Evolutionary conservation across 192 early-diverging fungal species (phyloP), one percentile per base, ranked within the genome.

Genomic region (Pilobolus umbonatus): DNA sequence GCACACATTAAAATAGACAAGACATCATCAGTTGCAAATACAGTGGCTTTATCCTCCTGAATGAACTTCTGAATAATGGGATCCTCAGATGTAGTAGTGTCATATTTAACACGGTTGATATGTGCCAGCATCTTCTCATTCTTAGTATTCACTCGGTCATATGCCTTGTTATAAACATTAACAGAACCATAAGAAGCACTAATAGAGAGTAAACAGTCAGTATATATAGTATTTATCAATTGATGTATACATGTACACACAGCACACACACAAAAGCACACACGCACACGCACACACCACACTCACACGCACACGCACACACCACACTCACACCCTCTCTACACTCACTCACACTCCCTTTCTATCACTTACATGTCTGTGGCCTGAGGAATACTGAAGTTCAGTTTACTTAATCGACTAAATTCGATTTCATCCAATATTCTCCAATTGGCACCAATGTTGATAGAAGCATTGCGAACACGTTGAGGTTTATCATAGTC

Each of bases 341-440:
- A 2, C 15, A 25, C 15, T 12, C 28, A n/a, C 4, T 17, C 19
- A 42, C 40, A 15, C 0, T 12, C 12, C 35, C 12, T 36, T 36
- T 36, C 12, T 38, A 10, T 44, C 24, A 81, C 83, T 44, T 84
- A 92, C 80, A 93, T 65, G 64, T 93, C 93, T 36, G 81, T 77
- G n/a, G 86, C 79, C n/a, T 85, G 82, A 11, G 83, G 81, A 21
- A 88, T 83, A 44, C 82, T 81, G 60, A 86, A 95, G 70, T 80
- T 87, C 42, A 95, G 81, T 65, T 90, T 90, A 56, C 75, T 75
- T 75, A 99, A 74, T 21, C 94, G 85, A 51, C 68, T 81, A 62
- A 99, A 96, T 68, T 98, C 94, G 59, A 95, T 88, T 70, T 98
- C 96, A 65, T 96, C 94, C 59, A 93, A 76, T 25, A 96, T 79